Evolutionary conservation across 2,329 filamentous ascomycete genomes (phyloP).

Genomic region (Neofusicoccum ribis): DNA sequence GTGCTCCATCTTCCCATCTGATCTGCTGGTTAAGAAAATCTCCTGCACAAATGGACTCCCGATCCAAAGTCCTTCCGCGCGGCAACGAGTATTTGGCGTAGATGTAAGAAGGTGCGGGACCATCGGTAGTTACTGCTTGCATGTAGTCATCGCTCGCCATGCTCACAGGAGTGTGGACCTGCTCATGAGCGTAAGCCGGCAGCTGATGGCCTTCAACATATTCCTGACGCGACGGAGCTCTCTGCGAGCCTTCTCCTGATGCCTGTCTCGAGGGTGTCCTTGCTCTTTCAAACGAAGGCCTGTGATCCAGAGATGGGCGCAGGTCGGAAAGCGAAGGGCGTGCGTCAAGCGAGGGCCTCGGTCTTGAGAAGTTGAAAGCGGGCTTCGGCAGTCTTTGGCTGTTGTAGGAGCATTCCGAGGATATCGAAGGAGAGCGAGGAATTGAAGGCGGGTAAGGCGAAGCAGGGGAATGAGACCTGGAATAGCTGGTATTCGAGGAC

Average conservation of each 20-base stretch:
- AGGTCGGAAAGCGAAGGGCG: conserved; percentile 11
- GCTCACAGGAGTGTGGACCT: conserved; percentile 68
- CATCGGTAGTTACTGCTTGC: conserved; percentile 54
- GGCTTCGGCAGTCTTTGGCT: conserved; percentile 63
- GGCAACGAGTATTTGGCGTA: conserved; percentile 85
- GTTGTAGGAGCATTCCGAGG: conserved; percentile 73
- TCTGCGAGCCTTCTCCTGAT: conserved; percentile 42
- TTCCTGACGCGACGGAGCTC: conserved; percentile 39
- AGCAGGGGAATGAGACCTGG: conserved; percentile 61
- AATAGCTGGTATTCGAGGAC: conserved; percentile 69
- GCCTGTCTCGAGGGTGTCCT: conserved; percentile 33
- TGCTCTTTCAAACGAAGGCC: conserved; percentile 34
- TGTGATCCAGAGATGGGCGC: conserved; percentile 45
- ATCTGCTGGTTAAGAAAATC: conserved; percentile 52
- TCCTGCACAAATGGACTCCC: conserved; percentile 47
- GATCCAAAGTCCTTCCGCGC: conserved; percentile 75
- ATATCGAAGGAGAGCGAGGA: conserved; percentile 78
- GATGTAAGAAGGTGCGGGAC: conserved; percentile 71
- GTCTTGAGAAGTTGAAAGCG: conserved; percentile 91
- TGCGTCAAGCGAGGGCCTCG: conserved; percentile 55
- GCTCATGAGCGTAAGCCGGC: conserved; percentile 64
- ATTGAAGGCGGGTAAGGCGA: conserved; percentile 61
- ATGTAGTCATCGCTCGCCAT: conserved; percentile 70
- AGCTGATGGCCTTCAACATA: conserved; percentile 47
- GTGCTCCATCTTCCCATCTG: conserved; percentile 57